phyloP scores from a whole-genome alignment of 2,329 filamentous ascomycete genomes.

The Coniochaeta sp. region DNA sequence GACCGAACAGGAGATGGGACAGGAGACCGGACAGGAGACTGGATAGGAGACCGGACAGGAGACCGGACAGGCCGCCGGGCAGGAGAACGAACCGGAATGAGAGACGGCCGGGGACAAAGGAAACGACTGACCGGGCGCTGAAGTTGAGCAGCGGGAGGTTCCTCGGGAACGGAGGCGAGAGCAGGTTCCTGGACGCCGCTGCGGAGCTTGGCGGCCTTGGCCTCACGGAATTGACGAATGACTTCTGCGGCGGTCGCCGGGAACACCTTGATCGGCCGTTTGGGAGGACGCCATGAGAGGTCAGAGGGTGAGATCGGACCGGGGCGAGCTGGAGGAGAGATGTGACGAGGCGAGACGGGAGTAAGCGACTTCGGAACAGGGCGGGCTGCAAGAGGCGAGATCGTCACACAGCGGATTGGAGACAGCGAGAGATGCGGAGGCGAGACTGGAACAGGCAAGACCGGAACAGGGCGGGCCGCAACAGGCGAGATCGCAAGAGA shows the following conservation, averaged over 20 bases:
- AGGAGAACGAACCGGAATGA: background rate
- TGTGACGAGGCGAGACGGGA: background rate
- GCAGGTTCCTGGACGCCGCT: background rate
- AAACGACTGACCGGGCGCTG: background rate
- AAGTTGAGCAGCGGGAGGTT: background rate
- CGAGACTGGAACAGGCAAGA: background rate
- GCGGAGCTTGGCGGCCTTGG: background rate
- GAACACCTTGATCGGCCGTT: background rate
- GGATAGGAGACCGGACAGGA: background rate
- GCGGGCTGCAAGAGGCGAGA: background rate
- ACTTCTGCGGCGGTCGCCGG: background rate
- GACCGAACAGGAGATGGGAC: background rate
- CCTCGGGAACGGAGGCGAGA: background rate
- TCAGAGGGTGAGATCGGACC: background rate
- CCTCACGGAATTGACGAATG: background rate
- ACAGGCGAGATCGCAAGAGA: background rate
- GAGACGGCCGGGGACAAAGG: background rate
- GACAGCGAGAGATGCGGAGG: no score
- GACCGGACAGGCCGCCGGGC: background rate
- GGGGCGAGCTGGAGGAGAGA: background rate
- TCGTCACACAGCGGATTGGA: no score
- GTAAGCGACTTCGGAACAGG: background rate
- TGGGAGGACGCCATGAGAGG: background rate
- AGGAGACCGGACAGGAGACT: background rate
- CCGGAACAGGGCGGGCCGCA: background rate